Conservation (phyloP, 2,329 filamentous ascomycete genomes). For the Talaromyces islandicus region DNA sequence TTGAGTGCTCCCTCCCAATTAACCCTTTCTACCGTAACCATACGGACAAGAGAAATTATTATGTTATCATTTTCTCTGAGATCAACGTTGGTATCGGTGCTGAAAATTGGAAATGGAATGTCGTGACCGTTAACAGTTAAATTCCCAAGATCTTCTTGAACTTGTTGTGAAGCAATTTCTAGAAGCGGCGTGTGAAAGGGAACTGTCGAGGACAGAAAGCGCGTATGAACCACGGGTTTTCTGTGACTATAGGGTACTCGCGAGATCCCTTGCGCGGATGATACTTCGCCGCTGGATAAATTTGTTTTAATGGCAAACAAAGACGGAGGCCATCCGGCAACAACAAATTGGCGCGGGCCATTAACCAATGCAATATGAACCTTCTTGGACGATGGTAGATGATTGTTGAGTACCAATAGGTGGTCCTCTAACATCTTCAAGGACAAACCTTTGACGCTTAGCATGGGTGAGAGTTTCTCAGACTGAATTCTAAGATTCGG, state of each 20-base stretch:
- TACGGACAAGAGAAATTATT: neutral
- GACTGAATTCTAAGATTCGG: constrained; percentile 40
- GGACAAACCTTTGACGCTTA: neutral
- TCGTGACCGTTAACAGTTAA: neutral
- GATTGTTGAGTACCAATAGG: neutral
- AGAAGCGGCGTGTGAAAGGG: neutral
- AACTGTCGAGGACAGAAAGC: constrained; percentile 85
- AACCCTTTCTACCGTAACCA: constrained; percentile 59
- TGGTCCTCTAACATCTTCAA: neutral
- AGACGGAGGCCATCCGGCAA: constrained; percentile 91
- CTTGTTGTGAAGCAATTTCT: neutral
- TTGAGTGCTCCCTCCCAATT: constrained; percentile 93
- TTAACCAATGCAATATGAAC: constrained; percentile 94
- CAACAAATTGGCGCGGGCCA: constrained; percentile 92
- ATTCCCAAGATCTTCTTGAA: neutral
- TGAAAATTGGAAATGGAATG: constrained; percentile 71
- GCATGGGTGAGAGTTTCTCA: neutral
- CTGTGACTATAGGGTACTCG: constrained; percentile 89
- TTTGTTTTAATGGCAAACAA: constrained; percentile 93
- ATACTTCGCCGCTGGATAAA: constrained; percentile 87
- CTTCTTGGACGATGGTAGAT: constrained; percentile 69
- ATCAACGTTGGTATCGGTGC: constrained; percentile 84
- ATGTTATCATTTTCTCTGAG: constrained; percentile 68
- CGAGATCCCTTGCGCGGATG: constrained; percentile 62
- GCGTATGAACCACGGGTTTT: constrained; percentile 92